These are phyloP conservation scores for Sesbania bispinosa DNA, from an alignment of 306 rosid genomes.

Conservation along the genomic window DNA sequence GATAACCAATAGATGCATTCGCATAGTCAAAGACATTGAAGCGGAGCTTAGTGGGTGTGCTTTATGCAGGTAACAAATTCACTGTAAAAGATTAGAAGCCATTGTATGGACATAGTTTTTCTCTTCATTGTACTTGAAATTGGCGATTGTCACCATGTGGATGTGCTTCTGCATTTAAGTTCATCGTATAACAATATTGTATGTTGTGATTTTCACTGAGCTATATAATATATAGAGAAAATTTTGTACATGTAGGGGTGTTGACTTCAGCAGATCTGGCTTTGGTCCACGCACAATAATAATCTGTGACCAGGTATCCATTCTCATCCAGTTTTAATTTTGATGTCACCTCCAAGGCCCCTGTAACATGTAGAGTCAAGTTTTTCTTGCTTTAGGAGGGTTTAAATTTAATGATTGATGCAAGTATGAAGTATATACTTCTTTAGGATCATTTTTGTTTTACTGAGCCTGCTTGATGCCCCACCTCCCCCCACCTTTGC, in stretches of 20 bases:
- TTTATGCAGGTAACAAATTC: conserved; percentile 68
- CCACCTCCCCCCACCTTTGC: background rate
- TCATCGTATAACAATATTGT: conserved; percentile 12
- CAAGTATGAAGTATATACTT: background rate
- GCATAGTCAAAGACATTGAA: conserved; percentile 77
- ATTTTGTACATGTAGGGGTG: conserved; percentile 53
- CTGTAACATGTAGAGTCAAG: background rate
- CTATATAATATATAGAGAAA: conserved; percentile 19
- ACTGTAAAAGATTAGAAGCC: conserved; percentile 14
- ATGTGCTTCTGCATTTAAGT: conserved; percentile 2
- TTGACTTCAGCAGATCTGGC: conserved; percentile 92
- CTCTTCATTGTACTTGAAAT: background rate
- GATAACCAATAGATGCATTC: conserved; percentile 82
- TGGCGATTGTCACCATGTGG: background rate
- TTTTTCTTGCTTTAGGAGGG: background rate
- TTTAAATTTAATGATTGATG: background rate
- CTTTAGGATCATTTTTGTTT: background rate
- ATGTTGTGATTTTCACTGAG: conserved; percentile 6
- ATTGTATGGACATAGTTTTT: background rate
- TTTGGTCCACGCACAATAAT: conserved; percentile 94
- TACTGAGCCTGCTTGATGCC: conserved; percentile 12
- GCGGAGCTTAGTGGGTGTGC: conserved; percentile 88
- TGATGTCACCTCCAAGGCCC: conserved; percentile 9
- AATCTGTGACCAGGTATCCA: conserved; percentile 83
- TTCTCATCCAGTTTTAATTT: conserved; percentile 7